These are phyloP conservation scores for Malassezia restricta DNA, from an alignment of 1,284 basidiomycete genomes.

Conservation along the genomic window DNA sequence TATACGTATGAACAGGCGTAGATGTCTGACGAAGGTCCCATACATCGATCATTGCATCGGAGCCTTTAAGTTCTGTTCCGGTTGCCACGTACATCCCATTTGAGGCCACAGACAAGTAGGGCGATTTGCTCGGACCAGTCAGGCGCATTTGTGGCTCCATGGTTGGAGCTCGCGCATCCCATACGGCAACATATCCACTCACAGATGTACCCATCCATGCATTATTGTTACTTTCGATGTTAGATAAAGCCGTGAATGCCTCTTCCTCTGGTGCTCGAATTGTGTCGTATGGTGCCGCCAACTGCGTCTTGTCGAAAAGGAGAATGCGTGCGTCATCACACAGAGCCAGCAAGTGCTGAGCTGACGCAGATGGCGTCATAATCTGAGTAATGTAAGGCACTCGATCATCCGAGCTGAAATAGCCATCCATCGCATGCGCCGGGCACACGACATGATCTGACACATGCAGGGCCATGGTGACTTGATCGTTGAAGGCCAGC, in stretches of 20 bases:
- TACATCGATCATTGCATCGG: conserved; percentile 34
- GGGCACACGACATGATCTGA: conserved; percentile 5
- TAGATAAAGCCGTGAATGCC: conserved; percentile 18
- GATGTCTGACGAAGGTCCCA: conserved; percentile 27
- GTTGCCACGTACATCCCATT: conserved; percentile 24
- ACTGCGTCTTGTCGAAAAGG: conserved; percentile 23
- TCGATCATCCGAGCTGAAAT: neutral
- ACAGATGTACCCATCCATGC: conserved; percentile 17
- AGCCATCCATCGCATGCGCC: neutral
- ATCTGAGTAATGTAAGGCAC: conserved; percentile 26
- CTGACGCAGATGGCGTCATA: conserved; percentile 20
- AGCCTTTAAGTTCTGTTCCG: conserved; percentile 35
- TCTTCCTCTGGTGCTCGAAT: conserved; percentile 15
- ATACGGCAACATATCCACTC: conserved; percentile 20
- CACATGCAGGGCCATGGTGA: conserved; percentile 6
- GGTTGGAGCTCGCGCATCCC: conserved; percentile 20
- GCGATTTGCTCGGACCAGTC: conserved; percentile 18
- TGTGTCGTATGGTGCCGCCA: conserved; percentile 16
- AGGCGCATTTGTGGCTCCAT: conserved; percentile 16
- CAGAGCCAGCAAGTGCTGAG: conserved; percentile 20
- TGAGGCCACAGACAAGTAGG: conserved; percentile 23
- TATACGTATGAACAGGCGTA: conserved; percentile 28
- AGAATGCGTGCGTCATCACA: conserved; percentile 22
- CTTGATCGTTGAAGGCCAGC: neutral
- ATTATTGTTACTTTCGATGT: neutral